Evolutionary conservation across 352 stramenopile genomes (phyloP), one percentile per base, ranked within the genome.

Genomic region (Aphanomyces invadans): DNA sequence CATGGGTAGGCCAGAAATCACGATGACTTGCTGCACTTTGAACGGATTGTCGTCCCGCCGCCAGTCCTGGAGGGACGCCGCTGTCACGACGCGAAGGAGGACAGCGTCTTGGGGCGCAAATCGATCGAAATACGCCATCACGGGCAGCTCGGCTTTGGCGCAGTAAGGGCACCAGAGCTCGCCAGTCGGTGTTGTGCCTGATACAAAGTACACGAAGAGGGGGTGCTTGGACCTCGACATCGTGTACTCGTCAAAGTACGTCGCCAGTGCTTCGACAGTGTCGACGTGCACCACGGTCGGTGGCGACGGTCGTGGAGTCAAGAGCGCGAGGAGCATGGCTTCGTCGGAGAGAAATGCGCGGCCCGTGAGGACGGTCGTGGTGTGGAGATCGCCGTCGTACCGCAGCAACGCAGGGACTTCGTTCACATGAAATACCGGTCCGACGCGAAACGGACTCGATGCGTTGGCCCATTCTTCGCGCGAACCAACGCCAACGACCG

Each of bases 381-480:
- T 86, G 62, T 90, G 88, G 12, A 81, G 79, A 38, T 73, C 72
- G 49, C 80, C 81, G 11, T 92, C 79, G 72, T 92, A 90, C 15
- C 78, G 77, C 63, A 92, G 82, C 15, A 92, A 59, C 29, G 83
- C 80, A 26, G 83, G 83, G 52, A 92, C 73, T 38, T 87, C 87
- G 73, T 90, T 80, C 36, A 92, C 87, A 67, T 90, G 88, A 66
- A 92, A 90, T 42, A 89, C 72, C 68, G 90, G 76, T 64, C 90
- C 90, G 70, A 89, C 79, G 31, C 75, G 72, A 61, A 92, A 89
- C 33, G 74, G 70, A 51, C 89, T 90, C 69, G 78, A 77, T 57
- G 83, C 68, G 63, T 90, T 74, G 68, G 80, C 80, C 83, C 83
- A 92, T 28, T 87, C 79, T 2, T 65, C 68, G n/a, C 80, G 62